These are phyloP conservation scores for Kodamaea sp. DNA, from an alignment of 1,139 yeast species.

Conservation along the genomic window DNA sequence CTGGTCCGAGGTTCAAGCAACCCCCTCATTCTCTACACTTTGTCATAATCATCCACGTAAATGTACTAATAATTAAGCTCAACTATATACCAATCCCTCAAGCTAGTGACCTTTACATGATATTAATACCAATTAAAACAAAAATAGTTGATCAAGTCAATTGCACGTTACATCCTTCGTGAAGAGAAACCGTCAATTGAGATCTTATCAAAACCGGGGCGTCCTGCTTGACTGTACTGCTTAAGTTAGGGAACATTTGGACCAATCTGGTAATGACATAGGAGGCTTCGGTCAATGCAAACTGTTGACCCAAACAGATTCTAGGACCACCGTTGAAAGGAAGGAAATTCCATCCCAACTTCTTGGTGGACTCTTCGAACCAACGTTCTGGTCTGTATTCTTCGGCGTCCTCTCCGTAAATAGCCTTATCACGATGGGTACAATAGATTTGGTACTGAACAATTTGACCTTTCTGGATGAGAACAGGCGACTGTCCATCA, in stretches of 20 bases:
- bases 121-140: no score
- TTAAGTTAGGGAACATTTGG: slow-evolving; percentile 20
- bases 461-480: slow-evolving; percentile 47
- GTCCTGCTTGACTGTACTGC: slow-evolving; percentile 14
- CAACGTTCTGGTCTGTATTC: slow-evolving; percentile 55
- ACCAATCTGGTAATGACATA: slow-evolving; percentile 44
- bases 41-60: no score
- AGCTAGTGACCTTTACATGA: no score
- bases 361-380: slow-evolving; percentile 37
- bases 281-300: slow-evolving; percentile 57
- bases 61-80: no score
- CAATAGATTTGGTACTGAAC: slow-evolving; percentile 46
- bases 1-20: no score
- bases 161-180: slow-evolving; percentile 21
- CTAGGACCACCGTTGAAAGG: slow-evolving; percentile 66
- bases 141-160: neutral
- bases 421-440: slow-evolving; percentile 45
- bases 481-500: slow-evolving; percentile 42
- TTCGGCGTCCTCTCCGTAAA: slow-evolving; percentile 51
- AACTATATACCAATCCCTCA: no score
- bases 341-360: slow-evolving; percentile 51
- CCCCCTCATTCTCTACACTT: no score
- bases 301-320: slow-evolving; percentile 61
- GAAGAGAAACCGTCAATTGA: slow-evolving; percentile 23
- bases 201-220: slow-evolving; percentile 38